phyloP scores from a whole-genome alignment of 2,329 filamentous ascomycete species.

The Hypocrella siamensis region DNA sequence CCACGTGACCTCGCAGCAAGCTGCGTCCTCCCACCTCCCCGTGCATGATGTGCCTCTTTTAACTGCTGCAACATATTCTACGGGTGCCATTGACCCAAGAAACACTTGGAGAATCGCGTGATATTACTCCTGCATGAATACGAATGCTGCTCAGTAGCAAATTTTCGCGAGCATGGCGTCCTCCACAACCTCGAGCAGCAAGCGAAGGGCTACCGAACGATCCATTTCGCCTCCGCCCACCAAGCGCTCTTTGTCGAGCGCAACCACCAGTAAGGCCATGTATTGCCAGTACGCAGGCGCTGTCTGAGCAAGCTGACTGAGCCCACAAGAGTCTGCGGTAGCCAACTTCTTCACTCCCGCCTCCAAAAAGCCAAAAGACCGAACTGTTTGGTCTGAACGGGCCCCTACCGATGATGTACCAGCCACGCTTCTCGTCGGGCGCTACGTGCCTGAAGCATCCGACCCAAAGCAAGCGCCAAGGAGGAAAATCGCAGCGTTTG shows the following conservation, averaged over 20 bases:
- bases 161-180: slow-evolving; percentile 10
- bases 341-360: slow-evolving; percentile 77
- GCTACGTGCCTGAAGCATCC: slow-evolving; percentile 36
- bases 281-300: not conserved
- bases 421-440: slow-evolving; percentile 57
- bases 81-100: no score
- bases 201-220: slow-evolving; percentile 22
- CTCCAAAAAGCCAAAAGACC: slow-evolving; percentile 71
- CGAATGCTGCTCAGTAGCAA: not conserved
- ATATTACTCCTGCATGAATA: no score
- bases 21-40: no score
- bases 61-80: no score
- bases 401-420: slow-evolving; percentile 30
- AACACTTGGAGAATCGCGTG: no score
- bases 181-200: slow-evolving; percentile 9
- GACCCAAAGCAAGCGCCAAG: slow-evolving; percentile 15
- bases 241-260: slow-evolving; percentile 36
- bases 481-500: slow-evolving; percentile 55
- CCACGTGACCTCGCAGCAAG: no score
- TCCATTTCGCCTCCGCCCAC: slow-evolving; percentile 36
- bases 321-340: slow-evolving; percentile 44
- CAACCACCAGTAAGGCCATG: slow-evolving; percentile 30
- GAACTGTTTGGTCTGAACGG: slow-evolving; percentile 56
- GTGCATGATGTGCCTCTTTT: no score
- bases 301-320: slow-evolving; percentile 5